These are phyloP conservation scores for Neocallimastix lanati DNA, from an alignment of 192 early-diverging fungal genomes.

Conservation along the genomic window DNA sequence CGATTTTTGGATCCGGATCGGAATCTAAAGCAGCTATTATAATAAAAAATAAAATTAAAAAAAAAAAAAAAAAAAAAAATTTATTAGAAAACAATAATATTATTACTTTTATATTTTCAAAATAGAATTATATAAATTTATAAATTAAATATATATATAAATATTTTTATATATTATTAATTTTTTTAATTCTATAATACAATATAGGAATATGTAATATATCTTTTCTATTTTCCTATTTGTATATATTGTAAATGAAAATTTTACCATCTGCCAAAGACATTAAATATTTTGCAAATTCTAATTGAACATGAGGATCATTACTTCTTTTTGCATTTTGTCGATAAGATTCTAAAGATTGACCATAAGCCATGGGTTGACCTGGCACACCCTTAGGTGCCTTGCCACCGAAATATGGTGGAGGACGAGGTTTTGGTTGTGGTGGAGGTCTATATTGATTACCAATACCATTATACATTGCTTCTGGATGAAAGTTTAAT, in stretches of 20 bases:
- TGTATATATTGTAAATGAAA: too few species aligned
- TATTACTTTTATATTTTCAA: too few species aligned
- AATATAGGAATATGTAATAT: too few species aligned
- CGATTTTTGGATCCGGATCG: conserved; percentile 33
- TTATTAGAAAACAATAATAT: too few species aligned
- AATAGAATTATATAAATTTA: too few species aligned
- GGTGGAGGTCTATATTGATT: neutral
- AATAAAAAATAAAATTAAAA: too few species aligned
- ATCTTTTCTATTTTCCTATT: too few species aligned
- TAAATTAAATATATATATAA: too few species aligned
- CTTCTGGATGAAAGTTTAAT: neutral
- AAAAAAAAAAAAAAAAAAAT: too few species aligned
- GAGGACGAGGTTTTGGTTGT: neutral
- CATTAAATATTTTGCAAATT: conserved; percentile 75
- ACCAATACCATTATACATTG: neutral
- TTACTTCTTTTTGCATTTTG: conserved; percentile 59
- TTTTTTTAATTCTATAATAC: too few species aligned
- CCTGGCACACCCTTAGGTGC: neutral
- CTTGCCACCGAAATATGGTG: neutral
- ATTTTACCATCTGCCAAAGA: conserved; percentile 39
- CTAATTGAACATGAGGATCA: conserved; percentile 59
- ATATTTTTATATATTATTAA: too few species aligned
- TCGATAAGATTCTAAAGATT: conserved; percentile 30
- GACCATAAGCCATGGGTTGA: neutral
- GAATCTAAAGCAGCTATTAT: conserved; percentile 2